Percentiles rank a stretch among this genome's conserved stretches.
Conservation (phyloP, 495 filamentous ascomycete species). For the Rostrohypoxylon terebratum region DNA sequence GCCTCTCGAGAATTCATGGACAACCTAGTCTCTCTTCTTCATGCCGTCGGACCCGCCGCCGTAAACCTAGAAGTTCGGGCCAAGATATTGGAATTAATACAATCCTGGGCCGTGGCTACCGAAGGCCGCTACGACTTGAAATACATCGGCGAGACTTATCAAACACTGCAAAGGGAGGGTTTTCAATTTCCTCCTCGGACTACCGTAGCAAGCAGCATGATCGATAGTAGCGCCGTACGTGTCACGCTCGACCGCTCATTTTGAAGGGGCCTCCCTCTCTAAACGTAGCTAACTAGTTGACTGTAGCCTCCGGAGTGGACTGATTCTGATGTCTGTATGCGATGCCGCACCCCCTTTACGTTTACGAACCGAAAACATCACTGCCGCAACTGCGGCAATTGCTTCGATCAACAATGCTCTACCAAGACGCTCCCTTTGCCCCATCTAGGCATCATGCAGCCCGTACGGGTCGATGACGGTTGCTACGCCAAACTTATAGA, state of each 20-base stretch:
- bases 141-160: constrained; percentile 90
- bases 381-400: constrained; percentile 96
- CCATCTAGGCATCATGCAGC: constrained; percentile 89
- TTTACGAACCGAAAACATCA: constrained; percentile 99
- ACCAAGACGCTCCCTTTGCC: constrained; percentile 89
- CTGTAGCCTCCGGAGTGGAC: constrained; percentile 93
- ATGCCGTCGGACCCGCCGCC: constrained; percentile 77
- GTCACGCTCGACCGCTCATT: neutral
- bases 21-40: constrained; percentile 89
- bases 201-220: constrained; percentile 91
- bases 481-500: constrained; percentile 92
- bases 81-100: constrained; percentile 93
- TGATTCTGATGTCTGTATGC: constrained; percentile 98
- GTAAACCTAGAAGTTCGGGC: constrained; percentile 85
- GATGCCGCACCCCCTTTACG: constrained; percentile 92
- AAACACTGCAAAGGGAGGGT: constrained; percentile 81
- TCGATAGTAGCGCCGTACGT: constrained; percentile 95
- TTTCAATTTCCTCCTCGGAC: constrained; percentile 89
- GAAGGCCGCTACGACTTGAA: constrained; percentile 84
- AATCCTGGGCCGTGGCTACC: constrained; percentile 91
- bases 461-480: constrained; percentile 96
- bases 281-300: constrained; percentile 33
- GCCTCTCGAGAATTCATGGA: constrained; percentile 99
- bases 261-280: neutral
- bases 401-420: constrained; percentile 93